Evolutionary conservation across 1,284 basidiomycete species (phyloP).

Genomic region (Ustilago trichophora): DNA sequence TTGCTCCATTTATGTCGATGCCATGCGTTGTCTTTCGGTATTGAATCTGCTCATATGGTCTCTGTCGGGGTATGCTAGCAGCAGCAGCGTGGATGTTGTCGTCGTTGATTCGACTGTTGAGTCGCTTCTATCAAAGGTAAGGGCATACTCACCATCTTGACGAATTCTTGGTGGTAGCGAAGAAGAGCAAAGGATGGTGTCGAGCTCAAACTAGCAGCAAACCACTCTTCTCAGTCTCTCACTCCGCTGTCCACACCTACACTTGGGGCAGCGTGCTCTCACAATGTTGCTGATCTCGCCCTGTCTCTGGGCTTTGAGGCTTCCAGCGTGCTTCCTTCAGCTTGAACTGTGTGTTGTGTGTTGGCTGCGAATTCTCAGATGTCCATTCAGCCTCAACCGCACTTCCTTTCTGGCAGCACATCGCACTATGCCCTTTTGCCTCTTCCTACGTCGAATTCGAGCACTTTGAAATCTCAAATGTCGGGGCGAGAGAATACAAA

Average conservation of each 20-base stretch:
- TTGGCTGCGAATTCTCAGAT: not conserved
- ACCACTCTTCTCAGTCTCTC: not conserved
- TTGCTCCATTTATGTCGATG: slow-evolving; percentile 2
- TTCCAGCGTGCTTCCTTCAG: no score
- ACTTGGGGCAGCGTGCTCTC: no score
- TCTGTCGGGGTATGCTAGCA: no score
- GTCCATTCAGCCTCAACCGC: not conserved
- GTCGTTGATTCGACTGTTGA: slow-evolving; percentile 21
- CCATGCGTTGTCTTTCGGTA: no score
- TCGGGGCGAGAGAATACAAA: no score
- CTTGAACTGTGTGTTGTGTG: no score
- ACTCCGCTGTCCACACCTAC: not conserved
- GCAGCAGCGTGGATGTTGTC: slow-evolving; percentile 13
- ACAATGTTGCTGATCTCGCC: no score
- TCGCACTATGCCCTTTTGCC: no score
- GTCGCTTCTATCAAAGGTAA: slow-evolving; percentile 14
- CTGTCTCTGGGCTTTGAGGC: no score
- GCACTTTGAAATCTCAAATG: no score
- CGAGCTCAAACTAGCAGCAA: slow-evolving; percentile 32
- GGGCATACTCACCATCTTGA: slow-evolving; percentile 49
- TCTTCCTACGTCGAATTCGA: no score
- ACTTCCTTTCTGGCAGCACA: not conserved
- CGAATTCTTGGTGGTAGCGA: slow-evolving; percentile 51
- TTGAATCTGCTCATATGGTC: not conserved
- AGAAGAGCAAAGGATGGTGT: slow-evolving; percentile 35